These are phyloP conservation scores for Grosmannia huntii DNA, from an alignment of 2,329 filamentous ascomycete species.

Conservation along the genomic window DNA sequence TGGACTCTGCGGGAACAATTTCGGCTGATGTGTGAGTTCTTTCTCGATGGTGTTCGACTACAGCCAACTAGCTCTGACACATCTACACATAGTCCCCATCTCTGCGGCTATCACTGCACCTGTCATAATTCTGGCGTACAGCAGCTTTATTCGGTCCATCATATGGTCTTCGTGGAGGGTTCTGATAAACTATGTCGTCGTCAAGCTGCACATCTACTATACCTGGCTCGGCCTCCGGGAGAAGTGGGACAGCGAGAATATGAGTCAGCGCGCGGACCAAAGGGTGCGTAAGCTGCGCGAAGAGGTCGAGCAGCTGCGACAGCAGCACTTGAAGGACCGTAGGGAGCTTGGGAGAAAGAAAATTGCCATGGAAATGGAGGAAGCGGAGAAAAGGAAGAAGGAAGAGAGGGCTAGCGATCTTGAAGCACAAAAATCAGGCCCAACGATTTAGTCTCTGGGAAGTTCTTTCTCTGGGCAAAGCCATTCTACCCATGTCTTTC, in stretches of 20 bases:
- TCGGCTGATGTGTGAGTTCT: constrained; percentile 14
- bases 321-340: background rate
- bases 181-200: background rate
- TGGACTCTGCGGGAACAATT: background rate
- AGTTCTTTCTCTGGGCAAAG: too few species aligned
- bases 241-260: background rate
- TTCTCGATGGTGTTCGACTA: background rate
- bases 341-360: background rate
- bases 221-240: background rate
- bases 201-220: constrained; percentile 1
- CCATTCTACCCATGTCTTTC: too few species aligned
- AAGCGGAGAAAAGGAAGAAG: too few species aligned
- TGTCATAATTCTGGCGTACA: background rate
- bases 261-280: background rate
- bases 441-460: too few species aligned
- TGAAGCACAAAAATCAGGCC: too few species aligned
- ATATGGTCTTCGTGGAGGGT: background rate
- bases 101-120: background rate
- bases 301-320: background rate
- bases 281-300: background rate
- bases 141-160: background rate
- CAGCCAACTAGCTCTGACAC: background rate
- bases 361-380: too few species aligned
- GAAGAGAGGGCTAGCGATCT: background rate
- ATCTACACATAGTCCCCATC: constrained; percentile 1